These are phyloP conservation scores for Aristolochia contorta DNA, from an alignment of 164 flowering plant species.

Conservation along the genomic window DNA sequence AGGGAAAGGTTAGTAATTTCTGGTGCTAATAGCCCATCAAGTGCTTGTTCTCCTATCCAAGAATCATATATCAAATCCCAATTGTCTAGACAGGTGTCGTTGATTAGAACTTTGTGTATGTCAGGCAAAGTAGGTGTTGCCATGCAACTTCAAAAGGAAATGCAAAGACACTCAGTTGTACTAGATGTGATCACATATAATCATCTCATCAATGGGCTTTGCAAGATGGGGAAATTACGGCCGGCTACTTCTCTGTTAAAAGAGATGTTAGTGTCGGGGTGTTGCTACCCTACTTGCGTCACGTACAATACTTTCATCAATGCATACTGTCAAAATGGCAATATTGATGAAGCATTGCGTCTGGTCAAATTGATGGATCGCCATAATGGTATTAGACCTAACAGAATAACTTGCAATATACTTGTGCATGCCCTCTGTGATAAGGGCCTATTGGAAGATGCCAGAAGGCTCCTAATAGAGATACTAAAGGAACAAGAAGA, in stretches of 20 bases:
- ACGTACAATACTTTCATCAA: conserved; percentile 58
- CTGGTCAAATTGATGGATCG: conserved; percentile 39
- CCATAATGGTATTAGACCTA: conserved; percentile 33
- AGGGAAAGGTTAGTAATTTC: conserved; percentile 45
- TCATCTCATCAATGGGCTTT: conserved; percentile 50
- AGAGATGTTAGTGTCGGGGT: conserved; percentile 53
- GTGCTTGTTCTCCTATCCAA: conserved; percentile 1
- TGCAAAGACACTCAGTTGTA: conserved; percentile 29
- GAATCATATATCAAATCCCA: conserved; percentile 8
- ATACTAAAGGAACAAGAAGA: conserved; percentile 29
- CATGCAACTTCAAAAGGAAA: conserved; percentile 32
- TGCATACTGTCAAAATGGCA: conserved; percentile 43
- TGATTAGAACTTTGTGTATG: conserved; percentile 39
- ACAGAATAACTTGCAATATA: conserved; percentile 55
- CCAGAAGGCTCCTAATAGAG: conserved; percentile 40
- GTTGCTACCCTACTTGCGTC: conserved; percentile 46
- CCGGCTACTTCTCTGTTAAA: conserved; percentile 45
- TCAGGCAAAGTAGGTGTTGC: conserved; percentile 57
- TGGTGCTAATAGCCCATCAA: conserved; percentile 5
- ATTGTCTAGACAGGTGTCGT: conserved; percentile 11
- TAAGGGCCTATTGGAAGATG: conserved; percentile 41
- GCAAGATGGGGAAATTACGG: conserved; percentile 43
- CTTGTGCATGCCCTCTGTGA: conserved; percentile 60
- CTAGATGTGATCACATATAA: conserved; percentile 57
- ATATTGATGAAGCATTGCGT: conserved; percentile 52